Percentiles rank a stretch among this genome's conserved stretches.
Conservation (phyloP, 306 rosid genomes). For the Lupinus albus region DNA sequence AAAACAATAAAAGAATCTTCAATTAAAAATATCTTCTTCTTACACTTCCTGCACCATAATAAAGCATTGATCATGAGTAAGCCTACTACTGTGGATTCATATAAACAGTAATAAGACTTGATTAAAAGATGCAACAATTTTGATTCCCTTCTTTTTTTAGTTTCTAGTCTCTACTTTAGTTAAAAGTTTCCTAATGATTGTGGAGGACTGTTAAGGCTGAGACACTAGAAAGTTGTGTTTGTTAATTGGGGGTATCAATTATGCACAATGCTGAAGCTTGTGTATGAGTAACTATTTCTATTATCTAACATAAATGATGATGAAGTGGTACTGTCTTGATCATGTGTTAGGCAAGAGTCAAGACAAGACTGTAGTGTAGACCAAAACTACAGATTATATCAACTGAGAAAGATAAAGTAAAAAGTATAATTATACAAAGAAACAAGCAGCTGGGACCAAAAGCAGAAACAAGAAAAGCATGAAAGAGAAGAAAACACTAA, state of each 20-base stretch:
- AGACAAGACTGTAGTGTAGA: conserved; percentile 36
- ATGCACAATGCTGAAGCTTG: conserved; percentile 51
- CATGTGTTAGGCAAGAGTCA: conserved; percentile 52
- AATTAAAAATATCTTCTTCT: conserved; percentile 53
- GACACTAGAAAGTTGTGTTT: conserved; percentile 50
- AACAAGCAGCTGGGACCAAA: conserved; percentile 42
- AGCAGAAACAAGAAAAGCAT: conserved; percentile 64
- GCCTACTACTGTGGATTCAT: conserved; percentile 29
- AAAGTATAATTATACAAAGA: conserved; percentile 62
- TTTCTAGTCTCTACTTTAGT: too few relatives aligned
- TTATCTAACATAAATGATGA: conserved; percentile 56
- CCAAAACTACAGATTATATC: conserved; percentile 58
- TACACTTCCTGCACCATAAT: conserved; percentile 68
- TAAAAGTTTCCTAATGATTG: conserved; percentile 39
- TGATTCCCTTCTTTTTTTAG: too few relatives aligned
- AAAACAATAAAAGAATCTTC: conserved; percentile 70
- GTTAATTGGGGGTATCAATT: conserved; percentile 52
- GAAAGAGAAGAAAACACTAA: conserved; percentile 50
- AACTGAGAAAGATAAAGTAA: conserved; percentile 61
- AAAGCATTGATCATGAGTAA: conserved; percentile 44
- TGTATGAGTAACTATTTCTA: too few relatives aligned
- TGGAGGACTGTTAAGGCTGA: conserved; percentile 26
- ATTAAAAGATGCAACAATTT: too few relatives aligned
- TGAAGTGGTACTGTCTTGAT: conserved; percentile 49
- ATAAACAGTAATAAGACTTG: too few relatives aligned